Percentiles rank a stretch among this genome's conserved stretches.
Evolutionary conservation across 1,139 yeast species (phyloP).

Genomic region (Magnusiomyces fungicola): DNA sequence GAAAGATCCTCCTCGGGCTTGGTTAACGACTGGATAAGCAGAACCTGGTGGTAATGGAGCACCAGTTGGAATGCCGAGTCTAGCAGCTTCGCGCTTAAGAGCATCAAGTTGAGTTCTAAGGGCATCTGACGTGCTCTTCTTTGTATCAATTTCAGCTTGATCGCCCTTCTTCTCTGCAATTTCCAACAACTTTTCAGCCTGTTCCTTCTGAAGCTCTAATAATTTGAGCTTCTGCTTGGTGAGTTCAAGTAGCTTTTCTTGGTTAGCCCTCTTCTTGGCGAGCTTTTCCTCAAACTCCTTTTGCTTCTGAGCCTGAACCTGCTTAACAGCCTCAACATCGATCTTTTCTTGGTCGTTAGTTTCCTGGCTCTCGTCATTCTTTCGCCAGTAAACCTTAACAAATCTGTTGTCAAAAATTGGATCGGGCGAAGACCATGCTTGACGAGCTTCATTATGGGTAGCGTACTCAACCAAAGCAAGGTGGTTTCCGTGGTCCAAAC

Average conservation of each 20-base stretch:
- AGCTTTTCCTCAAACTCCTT: slow-evolving; percentile 37
- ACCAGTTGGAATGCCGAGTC: slow-evolving; percentile 24
- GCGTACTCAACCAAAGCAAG: slow-evolving; percentile 37
- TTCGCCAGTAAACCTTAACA: slow-evolving; percentile 41
- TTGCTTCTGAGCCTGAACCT: slow-evolving; percentile 37
- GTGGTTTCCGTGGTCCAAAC: slow-evolving; percentile 24
- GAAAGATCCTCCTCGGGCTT: slow-evolving; percentile 5
- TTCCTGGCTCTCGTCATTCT: slow-evolving; percentile 16
- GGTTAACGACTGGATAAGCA: slow-evolving; percentile 1
- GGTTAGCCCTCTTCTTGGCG: slow-evolving; percentile 32
- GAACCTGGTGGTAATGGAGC: too few species aligned
- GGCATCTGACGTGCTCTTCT: slow-evolving; percentile 29
- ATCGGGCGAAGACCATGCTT: slow-evolving; percentile 40
- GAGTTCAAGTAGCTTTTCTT: slow-evolving; percentile 31
- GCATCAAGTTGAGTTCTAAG: slow-evolving; percentile 32
- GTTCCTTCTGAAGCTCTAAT: slow-evolving; percentile 29
- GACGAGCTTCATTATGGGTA: slow-evolving; percentile 35
- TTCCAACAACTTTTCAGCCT: slow-evolving; percentile 27
- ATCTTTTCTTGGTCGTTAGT: slow-evolving; percentile 22
- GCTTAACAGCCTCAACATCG: slow-evolving; percentile 35
- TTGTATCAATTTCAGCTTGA: slow-evolving; percentile 24
- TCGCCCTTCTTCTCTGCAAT: slow-evolving; percentile 25
- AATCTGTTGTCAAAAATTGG: slow-evolving; percentile 46
- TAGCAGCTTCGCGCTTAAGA: slow-evolving; percentile 32
- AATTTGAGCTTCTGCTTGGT: slow-evolving; percentile 33